These are phyloP conservation scores for Mucor sp. DNA, from an alignment of 371 early-diverging fungal genomes.

Conservation along the genomic window DNA sequence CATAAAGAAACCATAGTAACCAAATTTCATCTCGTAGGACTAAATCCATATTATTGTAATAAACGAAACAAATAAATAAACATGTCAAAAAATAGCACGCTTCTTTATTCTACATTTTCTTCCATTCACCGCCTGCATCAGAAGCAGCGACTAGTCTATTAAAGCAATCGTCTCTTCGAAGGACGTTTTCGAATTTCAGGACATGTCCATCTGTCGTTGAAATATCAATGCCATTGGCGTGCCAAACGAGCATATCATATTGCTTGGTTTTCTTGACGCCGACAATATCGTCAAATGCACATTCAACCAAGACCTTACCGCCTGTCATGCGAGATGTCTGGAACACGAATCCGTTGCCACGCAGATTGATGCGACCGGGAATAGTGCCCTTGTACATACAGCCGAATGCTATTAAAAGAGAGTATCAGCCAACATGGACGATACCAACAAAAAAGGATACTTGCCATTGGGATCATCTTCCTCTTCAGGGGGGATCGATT, in stretches of 20 bases:
- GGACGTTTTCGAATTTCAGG: conserved; percentile 42
- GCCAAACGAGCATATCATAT: conserved; percentile 39
- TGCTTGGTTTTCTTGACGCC: conserved; percentile 43
- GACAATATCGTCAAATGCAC: conserved; percentile 33
- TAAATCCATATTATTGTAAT: conserved; percentile 8
- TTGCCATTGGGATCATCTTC: conserved; percentile 1
- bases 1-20: not conserved
- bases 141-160: conserved; percentile 38
- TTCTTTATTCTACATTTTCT: conserved; percentile 12
- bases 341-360: conserved; percentile 27
- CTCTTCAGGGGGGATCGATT: not conserved
- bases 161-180: conserved; percentile 46
- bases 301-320: conserved; percentile 34
- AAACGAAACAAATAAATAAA: not conserved
- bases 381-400: conserved; percentile 39
- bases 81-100: not conserved
- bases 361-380: conserved; percentile 33
- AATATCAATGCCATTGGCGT: conserved; percentile 38
- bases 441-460: not conserved
- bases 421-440: not conserved
- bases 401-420: conserved; percentile 25
- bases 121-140: conserved; percentile 29
- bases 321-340: conserved; percentile 45
- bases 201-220: conserved; percentile 30
- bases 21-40: conserved; percentile 1